These are phyloP conservation scores for Collybiopsis confluens DNA, from an alignment of 768 basidiomycete species.

Conservation along the genomic window DNA sequence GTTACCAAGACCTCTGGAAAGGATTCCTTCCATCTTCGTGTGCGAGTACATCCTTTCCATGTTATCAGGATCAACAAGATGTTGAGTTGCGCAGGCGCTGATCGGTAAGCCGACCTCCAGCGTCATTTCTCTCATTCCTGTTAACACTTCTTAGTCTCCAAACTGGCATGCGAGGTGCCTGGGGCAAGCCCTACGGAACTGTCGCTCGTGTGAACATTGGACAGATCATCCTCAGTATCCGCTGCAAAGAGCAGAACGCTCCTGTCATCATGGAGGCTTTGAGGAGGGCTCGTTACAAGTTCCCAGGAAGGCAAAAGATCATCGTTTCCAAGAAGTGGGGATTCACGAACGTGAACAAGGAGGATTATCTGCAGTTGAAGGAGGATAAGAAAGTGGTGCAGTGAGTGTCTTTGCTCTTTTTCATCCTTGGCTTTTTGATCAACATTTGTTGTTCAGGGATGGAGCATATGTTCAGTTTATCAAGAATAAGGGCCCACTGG, in stretches of 20 bases:
- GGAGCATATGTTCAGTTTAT: slow-evolving; percentile 96
- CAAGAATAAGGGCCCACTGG: slow-evolving; percentile 80
- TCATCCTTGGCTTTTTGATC: not conserved
- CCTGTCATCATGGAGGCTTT: slow-evolving; percentile 94
- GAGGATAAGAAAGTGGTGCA: slow-evolving; percentile 85
- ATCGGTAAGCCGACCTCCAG: slow-evolving; percentile 58
- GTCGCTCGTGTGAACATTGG: slow-evolving; percentile 97
- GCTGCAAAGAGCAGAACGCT: slow-evolving; percentile 85
- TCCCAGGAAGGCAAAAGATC: slow-evolving; percentile 98
- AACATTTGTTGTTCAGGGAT: slow-evolving; percentile 48
- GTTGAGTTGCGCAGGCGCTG: slow-evolving; percentile 98
- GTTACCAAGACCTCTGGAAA: slow-evolving; percentile 97
- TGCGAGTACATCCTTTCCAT: slow-evolving; percentile 98
- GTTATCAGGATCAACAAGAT: slow-evolving; percentile 99
- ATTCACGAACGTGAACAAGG: slow-evolving; percentile 91
- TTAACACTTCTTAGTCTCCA: slow-evolving; percentile 53
- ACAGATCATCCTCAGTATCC: slow-evolving; percentile 85
- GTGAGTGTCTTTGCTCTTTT: slow-evolving; percentile 41
- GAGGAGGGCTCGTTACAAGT: slow-evolving; percentile 98
- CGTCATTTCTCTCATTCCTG: not conserved
- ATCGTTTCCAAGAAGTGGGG: slow-evolving; percentile 98
- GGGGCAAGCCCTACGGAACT: slow-evolving; percentile 98
- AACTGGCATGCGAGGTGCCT: slow-evolving; percentile 98
- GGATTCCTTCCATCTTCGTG: slow-evolving; percentile 97
- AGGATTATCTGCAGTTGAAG: slow-evolving; percentile 86